Conservation (phyloP, 305 asterid genomes). For the Solanum hybrid region DNA sequence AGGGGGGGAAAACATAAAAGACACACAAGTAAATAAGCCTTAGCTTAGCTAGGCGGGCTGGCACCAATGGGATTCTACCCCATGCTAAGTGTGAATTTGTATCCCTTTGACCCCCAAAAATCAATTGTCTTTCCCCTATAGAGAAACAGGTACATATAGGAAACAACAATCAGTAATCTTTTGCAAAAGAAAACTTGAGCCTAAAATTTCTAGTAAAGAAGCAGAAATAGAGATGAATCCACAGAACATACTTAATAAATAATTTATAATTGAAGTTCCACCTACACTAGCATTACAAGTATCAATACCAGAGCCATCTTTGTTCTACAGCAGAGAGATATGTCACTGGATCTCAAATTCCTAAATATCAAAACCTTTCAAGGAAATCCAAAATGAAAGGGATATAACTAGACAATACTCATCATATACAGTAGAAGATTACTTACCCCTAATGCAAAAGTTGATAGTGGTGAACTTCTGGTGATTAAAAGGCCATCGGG, state of each 20-base stretch:
- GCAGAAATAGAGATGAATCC: not conserved
- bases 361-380: not conserved
- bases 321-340: not conserved
- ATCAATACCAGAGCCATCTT: not conserved
- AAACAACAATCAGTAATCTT: not conserved
- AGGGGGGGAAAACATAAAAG: not conserved
- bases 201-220: not conserved
- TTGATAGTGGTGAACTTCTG: conserved; percentile 65
- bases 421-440: conserved; percentile 6
- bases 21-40: not conserved
- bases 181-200: not conserved
- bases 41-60: not conserved
- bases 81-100: not conserved
- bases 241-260: not conserved
- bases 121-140: not conserved
- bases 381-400: not conserved
- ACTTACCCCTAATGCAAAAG: conserved; percentile 79
- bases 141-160: not conserved
- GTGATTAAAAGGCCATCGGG: conserved; percentile 49
- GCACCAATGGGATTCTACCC: not conserved
- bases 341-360: not conserved
- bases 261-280: not conserved
- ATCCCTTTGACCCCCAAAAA: not conserved
- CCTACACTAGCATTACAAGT: not conserved
- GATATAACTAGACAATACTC: not conserved